Evolutionary conservation across 1,284 basidiomycete species (phyloP).

Genomic region (Austroboletus sp.): DNA sequence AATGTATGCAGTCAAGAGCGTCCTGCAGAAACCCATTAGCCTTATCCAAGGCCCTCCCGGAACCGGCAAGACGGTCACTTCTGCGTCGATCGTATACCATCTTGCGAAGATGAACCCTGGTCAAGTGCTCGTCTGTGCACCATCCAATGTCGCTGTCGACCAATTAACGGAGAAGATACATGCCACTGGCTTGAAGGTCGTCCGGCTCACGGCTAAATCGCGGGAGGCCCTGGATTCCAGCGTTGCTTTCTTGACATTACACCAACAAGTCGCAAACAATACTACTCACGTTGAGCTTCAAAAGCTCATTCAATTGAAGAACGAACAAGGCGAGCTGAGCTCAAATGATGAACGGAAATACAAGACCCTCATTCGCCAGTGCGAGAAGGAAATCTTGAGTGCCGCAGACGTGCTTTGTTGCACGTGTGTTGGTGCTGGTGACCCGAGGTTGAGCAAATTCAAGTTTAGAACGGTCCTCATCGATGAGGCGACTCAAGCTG

Average conservation of each 20-base stretch:
- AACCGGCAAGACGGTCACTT: constrained; percentile 98
- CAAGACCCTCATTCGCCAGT: constrained; percentile 88
- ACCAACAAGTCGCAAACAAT: constrained; percentile 95
- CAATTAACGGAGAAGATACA: constrained; percentile 99
- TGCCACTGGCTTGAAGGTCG: constrained; percentile 92
- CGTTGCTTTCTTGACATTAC: constrained; percentile 88
- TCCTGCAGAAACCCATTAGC: constrained; percentile 95
- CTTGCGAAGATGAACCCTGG: constrained; percentile 99
- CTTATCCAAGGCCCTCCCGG: constrained; percentile 98
- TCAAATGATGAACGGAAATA: constrained; percentile 96
- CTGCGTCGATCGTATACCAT: constrained; percentile 98
- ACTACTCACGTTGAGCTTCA: constrained; percentile 92
- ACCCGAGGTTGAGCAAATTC: constrained; percentile 90
- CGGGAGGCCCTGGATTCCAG: constrained; percentile 94
- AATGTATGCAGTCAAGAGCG: constrained; percentile 98
- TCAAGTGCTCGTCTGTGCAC: constrained; percentile 97
- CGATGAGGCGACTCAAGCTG: constrained; percentile 97
- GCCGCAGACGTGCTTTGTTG: constrained; percentile 98
- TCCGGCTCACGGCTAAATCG: constrained; percentile 94
- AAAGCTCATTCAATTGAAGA: constrained; percentile 96
- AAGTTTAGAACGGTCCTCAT: constrained; percentile 98
- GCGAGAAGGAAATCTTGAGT: constrained; percentile 93
- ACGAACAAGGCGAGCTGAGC: constrained; percentile 93
- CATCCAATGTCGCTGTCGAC: constrained; percentile 98
- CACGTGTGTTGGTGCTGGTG: constrained; percentile 96